Evolutionary conservation across 2,329 filamentous ascomycete genomes (phyloP).

Genomic region (Periglandula ipomoeae): DNA sequence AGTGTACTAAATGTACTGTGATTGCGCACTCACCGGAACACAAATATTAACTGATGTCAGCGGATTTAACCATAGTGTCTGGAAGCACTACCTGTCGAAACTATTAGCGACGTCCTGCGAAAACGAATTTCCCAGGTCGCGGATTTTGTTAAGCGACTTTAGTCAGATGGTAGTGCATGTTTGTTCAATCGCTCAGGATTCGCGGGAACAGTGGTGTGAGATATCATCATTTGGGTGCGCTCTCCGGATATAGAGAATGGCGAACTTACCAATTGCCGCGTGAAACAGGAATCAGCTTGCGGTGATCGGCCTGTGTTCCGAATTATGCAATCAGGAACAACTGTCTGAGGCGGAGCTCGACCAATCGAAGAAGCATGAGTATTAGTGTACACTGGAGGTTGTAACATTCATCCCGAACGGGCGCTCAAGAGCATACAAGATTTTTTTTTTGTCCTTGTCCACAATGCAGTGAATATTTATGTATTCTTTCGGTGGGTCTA

Average conservation of each 20-base stretch:
- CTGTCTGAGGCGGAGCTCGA: too few species aligned
- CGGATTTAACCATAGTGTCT: too few species aligned
- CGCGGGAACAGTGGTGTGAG: constrained; percentile 51
- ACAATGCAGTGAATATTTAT: background rate
- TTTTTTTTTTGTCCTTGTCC: too few species aligned
- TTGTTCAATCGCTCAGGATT: constrained; percentile 53
- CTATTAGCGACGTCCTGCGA: background rate
- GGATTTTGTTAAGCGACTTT: background rate
- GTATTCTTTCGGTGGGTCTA: background rate
- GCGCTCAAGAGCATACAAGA: too few species aligned
- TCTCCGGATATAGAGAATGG: background rate
- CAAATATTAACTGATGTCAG: background rate
- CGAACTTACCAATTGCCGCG: background rate
- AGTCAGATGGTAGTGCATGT: constrained; percentile 74
- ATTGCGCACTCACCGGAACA: background rate
- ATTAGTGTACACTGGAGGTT: background rate
- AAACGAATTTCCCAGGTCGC: background rate
- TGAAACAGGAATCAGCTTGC: background rate
- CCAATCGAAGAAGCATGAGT: too few species aligned
- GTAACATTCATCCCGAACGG: too few species aligned
- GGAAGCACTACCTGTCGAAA: background rate
- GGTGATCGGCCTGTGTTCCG: background rate
- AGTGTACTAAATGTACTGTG: constrained; percentile 2
- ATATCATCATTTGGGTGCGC: constrained; percentile 39
- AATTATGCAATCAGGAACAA: background rate